These are phyloP conservation scores for Amanita rubescens DNA, from an alignment of 768 basidiomycete genomes.

Conservation along the genomic window DNA sequence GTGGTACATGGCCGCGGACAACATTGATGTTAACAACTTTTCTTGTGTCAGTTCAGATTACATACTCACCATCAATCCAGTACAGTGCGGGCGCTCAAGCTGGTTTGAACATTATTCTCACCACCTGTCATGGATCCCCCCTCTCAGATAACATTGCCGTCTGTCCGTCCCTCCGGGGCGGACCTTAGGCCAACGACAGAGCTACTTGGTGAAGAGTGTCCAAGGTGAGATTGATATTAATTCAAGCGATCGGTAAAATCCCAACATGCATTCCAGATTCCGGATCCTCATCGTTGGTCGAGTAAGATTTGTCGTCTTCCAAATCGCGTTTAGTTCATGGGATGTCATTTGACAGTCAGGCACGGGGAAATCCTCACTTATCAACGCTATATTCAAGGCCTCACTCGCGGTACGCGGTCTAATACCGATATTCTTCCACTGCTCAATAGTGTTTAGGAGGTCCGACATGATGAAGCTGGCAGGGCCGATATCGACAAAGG, in stretches of 20 bases:
- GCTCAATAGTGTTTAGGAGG: conserved; percentile 11
- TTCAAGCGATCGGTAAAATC: neutral
- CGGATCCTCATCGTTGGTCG: conserved; percentile 16
- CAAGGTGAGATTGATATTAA: neutral
- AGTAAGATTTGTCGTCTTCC: conserved; percentile 7
- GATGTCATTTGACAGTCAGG: conserved; percentile 15
- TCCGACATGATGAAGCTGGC: conserved; percentile 17
- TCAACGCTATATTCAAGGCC: conserved; percentile 20
- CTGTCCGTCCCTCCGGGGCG: too few relatives aligned
- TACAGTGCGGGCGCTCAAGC: too few relatives aligned
- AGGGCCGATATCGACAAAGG: conserved; percentile 17
- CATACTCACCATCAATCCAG: too few relatives aligned
- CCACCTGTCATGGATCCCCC: too few relatives aligned
- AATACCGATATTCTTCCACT: neutral
- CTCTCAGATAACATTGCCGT: too few relatives aligned
- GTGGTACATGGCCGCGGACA: too few relatives aligned
- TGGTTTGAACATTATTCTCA: neutral
- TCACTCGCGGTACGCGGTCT: conserved; percentile 3
- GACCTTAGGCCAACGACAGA: neutral
- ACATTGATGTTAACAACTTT: too few relatives aligned
- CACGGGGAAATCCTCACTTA: conserved; percentile 25
- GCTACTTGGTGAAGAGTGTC: neutral
- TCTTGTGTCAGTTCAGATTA: too few relatives aligned
- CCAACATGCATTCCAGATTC: conserved; percentile 9
- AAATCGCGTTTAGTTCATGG: neutral